phyloP scores from a whole-genome alignment of 768 basidiomycete genomes.

The Lactifluus echinatus region DNA sequence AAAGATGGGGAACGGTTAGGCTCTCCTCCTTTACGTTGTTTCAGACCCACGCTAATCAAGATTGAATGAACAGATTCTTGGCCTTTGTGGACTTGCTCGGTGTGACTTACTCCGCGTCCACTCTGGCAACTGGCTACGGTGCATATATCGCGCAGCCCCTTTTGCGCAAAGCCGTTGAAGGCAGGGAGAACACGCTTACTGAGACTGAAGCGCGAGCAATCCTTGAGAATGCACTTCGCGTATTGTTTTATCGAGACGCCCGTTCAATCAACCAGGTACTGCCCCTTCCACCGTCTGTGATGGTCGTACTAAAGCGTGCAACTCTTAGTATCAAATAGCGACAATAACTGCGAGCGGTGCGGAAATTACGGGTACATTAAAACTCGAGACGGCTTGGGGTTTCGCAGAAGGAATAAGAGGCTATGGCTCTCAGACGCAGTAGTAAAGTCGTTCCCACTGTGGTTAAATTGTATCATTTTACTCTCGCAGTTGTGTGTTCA shows the following conservation, averaged over 20 bases:
- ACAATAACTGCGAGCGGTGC: slow-evolving; percentile 73
- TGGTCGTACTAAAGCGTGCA: background rate
- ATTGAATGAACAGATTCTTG: slow-evolving; percentile 54
- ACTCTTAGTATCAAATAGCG: slow-evolving; percentile 87
- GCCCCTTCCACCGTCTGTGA: background rate
- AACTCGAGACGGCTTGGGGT: slow-evolving; percentile 73
- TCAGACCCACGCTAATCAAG: background rate
- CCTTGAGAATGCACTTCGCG: slow-evolving; percentile 79
- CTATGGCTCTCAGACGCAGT: slow-evolving; percentile 89
- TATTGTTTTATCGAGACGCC: slow-evolving; percentile 94
- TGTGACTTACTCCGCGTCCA: slow-evolving; percentile 91
- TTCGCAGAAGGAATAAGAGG: slow-evolving; percentile 91
- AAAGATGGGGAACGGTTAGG: slow-evolving; percentile 73
- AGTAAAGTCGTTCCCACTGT: slow-evolving; percentile 19
- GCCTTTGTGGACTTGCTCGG: slow-evolving; percentile 92
- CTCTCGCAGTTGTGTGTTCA: background rate
- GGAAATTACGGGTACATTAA: slow-evolving; percentile 67
- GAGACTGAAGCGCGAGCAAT: slow-evolving; percentile 74
- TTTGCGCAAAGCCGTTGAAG: slow-evolving; percentile 85
- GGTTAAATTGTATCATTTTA: slow-evolving; percentile 4
- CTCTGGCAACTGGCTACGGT: slow-evolving; percentile 93
- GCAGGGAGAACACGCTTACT: slow-evolving; percentile 60
- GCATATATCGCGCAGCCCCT: slow-evolving; percentile 89
- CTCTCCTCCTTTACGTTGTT: background rate
- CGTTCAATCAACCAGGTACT: slow-evolving; percentile 89